phyloP scores from a whole-genome alignment of 306 rosid species.

The Senna siamea region DNA sequence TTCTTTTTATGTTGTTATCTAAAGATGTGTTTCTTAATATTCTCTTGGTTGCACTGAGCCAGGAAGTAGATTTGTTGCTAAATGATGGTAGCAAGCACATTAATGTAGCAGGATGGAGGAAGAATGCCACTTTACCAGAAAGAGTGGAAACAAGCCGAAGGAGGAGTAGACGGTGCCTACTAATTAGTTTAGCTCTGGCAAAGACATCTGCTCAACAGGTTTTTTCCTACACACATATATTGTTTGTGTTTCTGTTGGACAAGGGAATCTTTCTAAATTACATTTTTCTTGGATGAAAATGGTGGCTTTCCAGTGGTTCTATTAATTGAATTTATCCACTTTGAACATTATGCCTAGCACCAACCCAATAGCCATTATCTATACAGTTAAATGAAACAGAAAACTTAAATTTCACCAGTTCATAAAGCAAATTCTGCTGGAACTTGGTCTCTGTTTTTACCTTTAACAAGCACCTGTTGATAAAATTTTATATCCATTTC shows the following conservation, averaged over 20 bases:
- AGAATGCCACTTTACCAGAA: constrained; percentile 72
- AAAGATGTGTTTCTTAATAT: constrained; percentile 27
- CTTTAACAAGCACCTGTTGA: background rate
- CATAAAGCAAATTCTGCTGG: background rate
- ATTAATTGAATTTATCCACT: constrained; percentile 23
- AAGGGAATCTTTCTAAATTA: constrained; percentile 10
- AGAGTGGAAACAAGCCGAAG: constrained; percentile 95
- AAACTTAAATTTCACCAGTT: background rate
- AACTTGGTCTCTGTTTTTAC: background rate
- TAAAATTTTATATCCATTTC: background rate
- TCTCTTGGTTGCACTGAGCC: constrained; percentile 44
- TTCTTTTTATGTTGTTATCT: constrained; percentile 27
- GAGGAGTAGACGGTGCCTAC: constrained; percentile 93
- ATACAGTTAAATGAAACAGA: background rate
- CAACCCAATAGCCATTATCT: background rate
- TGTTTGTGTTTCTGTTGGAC: constrained; percentile 12
- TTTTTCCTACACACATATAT: constrained; percentile 30
- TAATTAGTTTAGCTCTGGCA: constrained; percentile 96
- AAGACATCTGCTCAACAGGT: constrained; percentile 90
- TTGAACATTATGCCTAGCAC: background rate
- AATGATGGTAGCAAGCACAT: constrained; percentile 99
- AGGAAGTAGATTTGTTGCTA: constrained; percentile 97
- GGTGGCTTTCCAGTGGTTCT: constrained; percentile 20
- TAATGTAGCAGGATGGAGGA: constrained; percentile 93
- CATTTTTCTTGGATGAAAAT: constrained; percentile 35